Evolutionary conservation across 2,329 filamentous ascomycete genomes (phyloP), one percentile per base, ranked within the genome.

Genomic region (Tolypocladium inflatum): DNA sequence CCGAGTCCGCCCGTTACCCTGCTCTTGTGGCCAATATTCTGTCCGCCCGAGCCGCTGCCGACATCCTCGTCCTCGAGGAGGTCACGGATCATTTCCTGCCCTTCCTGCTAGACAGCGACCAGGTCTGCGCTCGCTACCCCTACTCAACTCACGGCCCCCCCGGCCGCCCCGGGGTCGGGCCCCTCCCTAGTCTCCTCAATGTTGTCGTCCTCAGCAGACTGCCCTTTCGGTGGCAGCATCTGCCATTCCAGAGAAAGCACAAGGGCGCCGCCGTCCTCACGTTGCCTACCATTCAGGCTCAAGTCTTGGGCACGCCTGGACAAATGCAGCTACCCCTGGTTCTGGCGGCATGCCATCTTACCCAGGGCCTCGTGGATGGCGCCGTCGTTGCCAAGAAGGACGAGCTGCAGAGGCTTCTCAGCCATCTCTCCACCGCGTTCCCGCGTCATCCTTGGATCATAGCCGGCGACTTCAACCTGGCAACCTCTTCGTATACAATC

Each of bases 381-480:
- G 78, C 83, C 2, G 76, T 88, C 4, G 73, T 75, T 2, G 73
- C 78, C 1, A 88, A 86, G 67, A 80, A 78, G 61, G 69, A 72
- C 0, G 84, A 88, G 63, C 66, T 87, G 17, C 75, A 78, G 52
- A 74, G 69, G 23, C 65, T 88, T 1, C 64, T 80, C 2, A 67
- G 67, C 9, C 70, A 84, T 64, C 63, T 88, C 19, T 66, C 68
- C 0, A 63, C 61, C 1, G 63, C 69, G 0, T 79, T 82, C 53
- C 61, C 70, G 1, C 57, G 68, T 0, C 75, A 78, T 42, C 75
- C 81, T 5, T 83, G 79, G 74, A 71, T 87, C 4, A 63, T 89
- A 23, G 80, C 81, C 0, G 86, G 86, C 3, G 84, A 88, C 65
- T 85, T 87, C 66, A 88, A 88, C 63, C 72, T 88, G 30, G 74